These are phyloP conservation scores for Agaricus blazei DNA, from an alignment of 768 basidiomycete genomes.

Conservation along the genomic window DNA sequence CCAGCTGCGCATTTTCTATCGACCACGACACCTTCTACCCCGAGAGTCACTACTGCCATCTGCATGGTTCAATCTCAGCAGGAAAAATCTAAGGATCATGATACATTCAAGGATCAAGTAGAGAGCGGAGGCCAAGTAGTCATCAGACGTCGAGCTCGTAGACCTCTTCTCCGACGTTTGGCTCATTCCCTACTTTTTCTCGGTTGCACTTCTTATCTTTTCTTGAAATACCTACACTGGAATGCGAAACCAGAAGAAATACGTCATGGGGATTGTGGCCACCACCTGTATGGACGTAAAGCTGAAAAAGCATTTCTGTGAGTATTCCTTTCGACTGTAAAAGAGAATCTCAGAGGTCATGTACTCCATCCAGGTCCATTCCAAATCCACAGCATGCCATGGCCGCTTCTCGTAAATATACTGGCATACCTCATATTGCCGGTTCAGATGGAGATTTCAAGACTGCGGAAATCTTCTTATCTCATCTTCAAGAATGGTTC, in stretches of 20 bases:
- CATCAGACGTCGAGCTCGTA: not conserved
- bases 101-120: not conserved
- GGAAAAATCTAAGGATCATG: not conserved
- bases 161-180: not conserved
- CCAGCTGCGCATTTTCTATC: no score
- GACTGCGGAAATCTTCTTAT: constrained; percentile 63
- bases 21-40: no score
- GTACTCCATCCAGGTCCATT: not conserved
- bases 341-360: no score
- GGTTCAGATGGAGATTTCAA: constrained; percentile 56
- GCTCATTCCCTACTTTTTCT: not conserved
- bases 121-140: constrained; percentile 3
- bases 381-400: constrained; percentile 37
- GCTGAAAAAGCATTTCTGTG: constrained; percentile 4
- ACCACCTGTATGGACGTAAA: not conserved
- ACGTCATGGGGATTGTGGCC: not conserved
- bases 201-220: not conserved
- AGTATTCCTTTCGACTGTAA: not conserved
- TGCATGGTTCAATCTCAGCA: not conserved
- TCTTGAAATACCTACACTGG: not conserved
- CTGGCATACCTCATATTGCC: constrained; percentile 68
- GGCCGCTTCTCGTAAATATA: constrained; percentile 50
- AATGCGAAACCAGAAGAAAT: not conserved
- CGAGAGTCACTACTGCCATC: no score
- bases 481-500: constrained; percentile 64